A percentile compares a stretch with the other conserved stretches of the same genome.
phyloP scores from a whole-genome alignment of 768 basidiomycete species.

The Russula compacta region DNA sequence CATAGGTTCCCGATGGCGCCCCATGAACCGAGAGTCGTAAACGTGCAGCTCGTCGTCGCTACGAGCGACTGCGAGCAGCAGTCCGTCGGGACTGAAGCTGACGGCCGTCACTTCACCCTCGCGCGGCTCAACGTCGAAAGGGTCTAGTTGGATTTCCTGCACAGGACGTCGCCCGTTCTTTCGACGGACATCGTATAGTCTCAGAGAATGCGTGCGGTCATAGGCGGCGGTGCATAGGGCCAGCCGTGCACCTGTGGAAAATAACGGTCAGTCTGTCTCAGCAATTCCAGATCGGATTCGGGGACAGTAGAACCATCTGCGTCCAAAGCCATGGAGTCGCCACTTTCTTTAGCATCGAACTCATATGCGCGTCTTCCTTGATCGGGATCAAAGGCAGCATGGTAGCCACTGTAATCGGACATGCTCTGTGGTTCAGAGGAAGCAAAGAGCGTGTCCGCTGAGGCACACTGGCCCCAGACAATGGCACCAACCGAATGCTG shows the following conservation, averaged over 20 bases:
- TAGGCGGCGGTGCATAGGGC: slow-evolving; percentile 10
- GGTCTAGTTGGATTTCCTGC: not conserved
- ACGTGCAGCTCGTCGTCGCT: slow-evolving; percentile 18
- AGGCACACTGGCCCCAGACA: slow-evolving; percentile 10
- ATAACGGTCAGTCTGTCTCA: not conserved
- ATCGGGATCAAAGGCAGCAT: slow-evolving; percentile 13
- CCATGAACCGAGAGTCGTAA: slow-evolving; percentile 18
- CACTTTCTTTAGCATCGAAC: slow-evolving; percentile 10
- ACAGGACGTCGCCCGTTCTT: not conserved
- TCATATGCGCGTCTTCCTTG: not conserved
- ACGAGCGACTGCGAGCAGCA: slow-evolving; percentile 15
- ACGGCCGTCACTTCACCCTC: slow-evolving; percentile 15
- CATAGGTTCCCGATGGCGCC: not conserved
- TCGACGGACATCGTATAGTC: slow-evolving; percentile 16
- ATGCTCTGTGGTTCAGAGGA: slow-evolving; percentile 16
- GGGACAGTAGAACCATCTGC: slow-evolving; percentile 6
- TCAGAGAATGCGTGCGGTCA: not conserved
- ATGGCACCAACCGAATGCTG: slow-evolving; percentile 14
- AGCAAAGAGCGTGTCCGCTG: slow-evolving; percentile 14
- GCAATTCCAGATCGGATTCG: not conserved
- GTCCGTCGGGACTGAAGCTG: slow-evolving; percentile 17
- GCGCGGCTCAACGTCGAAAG: not conserved
- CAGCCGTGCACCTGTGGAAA: slow-evolving; percentile 1
- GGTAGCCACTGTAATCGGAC: slow-evolving; percentile 10
- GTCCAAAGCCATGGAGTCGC: slow-evolving; percentile 18